Base-by-base conservation (phyloP, 2,329 filamentous ascomycete genomes). In the Esteya vermicola region DNA sequence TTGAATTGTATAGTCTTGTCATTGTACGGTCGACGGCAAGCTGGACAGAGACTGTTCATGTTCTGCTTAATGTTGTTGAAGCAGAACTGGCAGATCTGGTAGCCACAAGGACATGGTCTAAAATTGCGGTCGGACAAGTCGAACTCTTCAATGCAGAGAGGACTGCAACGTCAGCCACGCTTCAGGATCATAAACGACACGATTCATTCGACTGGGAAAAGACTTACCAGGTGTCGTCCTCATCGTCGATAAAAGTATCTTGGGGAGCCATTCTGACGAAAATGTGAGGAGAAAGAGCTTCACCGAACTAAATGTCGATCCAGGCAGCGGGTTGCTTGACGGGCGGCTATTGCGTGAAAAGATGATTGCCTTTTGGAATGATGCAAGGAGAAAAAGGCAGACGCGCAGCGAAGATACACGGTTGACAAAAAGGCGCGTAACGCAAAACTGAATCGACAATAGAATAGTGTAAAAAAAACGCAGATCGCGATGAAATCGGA, bases 31-130 rank as follows among this genome's bases (percentile, higher is more conserved):
- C 91, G 75, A 61, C 91, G 78, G 59, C 91, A 98, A 50, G 93
- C 93, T n/a, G 91, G 91, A 60, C 91, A 98, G 43, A 95, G 72
- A 27, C 89, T 88, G 57, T 95, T 96, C 73, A 94, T 86, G 53
- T 95, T 95, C 52, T 83, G 93, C 64, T 93, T 93, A 59, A 98
- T 93, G 59, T 96, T 98, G 64, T 98, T 95, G 68, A 89, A 98
- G 65, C 91, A 98, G 63, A 98, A 98, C 68, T 98, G 93, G 62
- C 91, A 98, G 58, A 98, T 89, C 88, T 95, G 89, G 56, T 98
- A 98, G 46, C 91, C 91, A 57, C 91, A 98, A 43, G 89, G 89
- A 67, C 91, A 98, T 49, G 91, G 91, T 54, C 81, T 78, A 62
- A 98, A 98, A 63, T 93, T 94, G 59, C 85, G 84, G 68, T 98